Base-by-base conservation (phyloP, 805 yeast genomes). In the Soucietia sequanensis region DNA sequence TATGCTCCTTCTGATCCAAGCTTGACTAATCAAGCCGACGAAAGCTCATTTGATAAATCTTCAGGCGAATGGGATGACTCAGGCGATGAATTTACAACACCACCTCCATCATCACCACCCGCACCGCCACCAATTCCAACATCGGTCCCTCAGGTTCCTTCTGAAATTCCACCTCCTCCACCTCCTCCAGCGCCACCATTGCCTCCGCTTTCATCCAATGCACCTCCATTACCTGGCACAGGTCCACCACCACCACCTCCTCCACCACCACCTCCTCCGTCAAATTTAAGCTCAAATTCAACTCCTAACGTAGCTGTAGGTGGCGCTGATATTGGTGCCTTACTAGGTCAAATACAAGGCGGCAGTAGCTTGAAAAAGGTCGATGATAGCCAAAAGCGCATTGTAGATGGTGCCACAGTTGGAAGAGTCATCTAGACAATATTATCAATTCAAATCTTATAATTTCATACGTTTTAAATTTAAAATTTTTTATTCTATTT, bases 361-460 rank as follows among this genome's bases (percentile, higher is more conserved):
- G 87, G 87, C 3, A 66, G 57, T 24, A 33, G 66, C 2, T 66
- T 80, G 51, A 71, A 62, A 40, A 76, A 65, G 46, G 84, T 80
- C 3, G 64, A 65, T 34, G 74, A 72, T 4, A 54, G 59, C 21
- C 68, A 75, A 36, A 69, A 74, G 46, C 68, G 67, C 27, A 62
- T 74, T 30, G 61, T 70, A 10, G 70, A 66, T 29, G 69, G 73
- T 10, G 66, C 70, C 9, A 50, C 56, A 6, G 80, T 71, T 14
- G 84, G 84, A 11, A 68, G 58, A 48, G 83, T 78, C 7, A 43
- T 74, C 20, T 59, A 43, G 41, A 16, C n/a, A 23, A 41, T 9
- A 6, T 26, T n/a, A n/a, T n/a, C n/a, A n/a, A n/a, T n/a, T n/a
- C n/a, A n/a, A n/a, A n/a, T n/a, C n/a, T 45, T 56, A 30, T 55